Base-by-base conservation (phyloP, 352 stramenopile species). In the Phytophthora megakarya region DNA sequence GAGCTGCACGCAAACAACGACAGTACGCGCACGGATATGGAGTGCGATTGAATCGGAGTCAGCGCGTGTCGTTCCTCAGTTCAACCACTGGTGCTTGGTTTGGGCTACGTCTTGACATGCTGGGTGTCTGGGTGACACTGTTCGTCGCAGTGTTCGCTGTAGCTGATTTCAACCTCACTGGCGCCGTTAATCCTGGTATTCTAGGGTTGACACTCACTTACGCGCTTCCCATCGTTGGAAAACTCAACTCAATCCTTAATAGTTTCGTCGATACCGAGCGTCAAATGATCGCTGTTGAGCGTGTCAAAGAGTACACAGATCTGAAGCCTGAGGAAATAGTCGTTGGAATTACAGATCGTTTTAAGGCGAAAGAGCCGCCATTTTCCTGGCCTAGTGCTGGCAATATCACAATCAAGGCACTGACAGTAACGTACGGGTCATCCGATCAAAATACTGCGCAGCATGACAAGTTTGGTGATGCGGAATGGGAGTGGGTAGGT, bases 151-250 rank as follows among this genome's bases (percentile, higher is more conserved):
- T 96, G 11, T 90, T 91, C 33, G 88, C 89, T 7, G 88, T 97
- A 8, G 56, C 77, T 7, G 78, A 93, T 16, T 92, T 88, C 35
- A 69, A 90, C 9, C 2, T 83, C 12, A 84, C 67, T 18, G 75
- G 72, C 5, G 51, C 44, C 2, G 73, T 96, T 21, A 86, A 86
- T 35, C 76, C 89, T 11, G 88, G 88, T 1, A 75, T 95, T 1
- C 61, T 96, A 1, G 92, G 90, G 1, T 73, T 98, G n/a, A 96
- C 89, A 21, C 77, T 98, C n/a, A 95, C 86, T 28, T 98, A 98
- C 45, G 85, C 92, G 12, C 69, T 96, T 18, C 89, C 89, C 1
- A 88, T 98, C 42, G 88, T 97, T 5, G 80, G 79, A 8, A 96
- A 95, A 49, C 63, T 96, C n/a, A 97, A 96, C 40, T 77, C 83